These are phyloP conservation scores for Lachancea lanzarotensis DNA, from an alignment of 805 yeast genomes.

Conservation along the genomic window DNA sequence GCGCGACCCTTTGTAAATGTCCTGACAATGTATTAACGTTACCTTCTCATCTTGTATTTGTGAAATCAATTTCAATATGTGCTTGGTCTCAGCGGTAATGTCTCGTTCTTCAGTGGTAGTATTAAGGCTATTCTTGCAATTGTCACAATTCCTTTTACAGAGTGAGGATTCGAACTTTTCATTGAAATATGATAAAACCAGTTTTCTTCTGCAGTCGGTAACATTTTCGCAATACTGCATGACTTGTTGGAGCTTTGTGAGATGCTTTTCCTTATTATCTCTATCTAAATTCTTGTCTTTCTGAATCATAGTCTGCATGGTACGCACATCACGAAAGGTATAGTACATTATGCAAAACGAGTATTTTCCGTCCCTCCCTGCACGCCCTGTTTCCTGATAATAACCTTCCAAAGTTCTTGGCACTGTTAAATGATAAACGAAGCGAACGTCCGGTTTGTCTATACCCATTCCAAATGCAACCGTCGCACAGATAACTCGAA, in stretches of 20 bases:
- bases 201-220: conserved; percentile 84
- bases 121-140: conserved; percentile 49
- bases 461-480: conserved; percentile 99
- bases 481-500: conserved; percentile 89
- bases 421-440: conserved; percentile 78
- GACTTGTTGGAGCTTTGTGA: conserved; percentile 71
- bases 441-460: conserved; percentile 92
- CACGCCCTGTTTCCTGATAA: conserved; percentile 97
- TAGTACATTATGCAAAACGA: conserved; percentile 83
- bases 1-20: conserved; percentile 69
- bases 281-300: conserved; percentile 62
- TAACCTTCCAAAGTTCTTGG: conserved; percentile 93
- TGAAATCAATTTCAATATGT: conserved; percentile 54
- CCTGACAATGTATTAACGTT: conserved; percentile 76
- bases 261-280: conserved; percentile 66
- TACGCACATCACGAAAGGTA: conserved; percentile 70
- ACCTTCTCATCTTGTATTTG: conserved; percentile 52
- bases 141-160: conserved; percentile 78
- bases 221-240: conserved; percentile 86
- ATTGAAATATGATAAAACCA: conserved; percentile 85
- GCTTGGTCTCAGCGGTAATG: conserved; percentile 57
- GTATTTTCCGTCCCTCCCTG: conserved; percentile 87
- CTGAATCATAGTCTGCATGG: conserved; percentile 68
- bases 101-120: conserved; percentile 49
- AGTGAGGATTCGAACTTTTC: conserved; percentile 63